Conservation (phyloP, 257 asterid species). For the Mentha longifolia region DNA sequence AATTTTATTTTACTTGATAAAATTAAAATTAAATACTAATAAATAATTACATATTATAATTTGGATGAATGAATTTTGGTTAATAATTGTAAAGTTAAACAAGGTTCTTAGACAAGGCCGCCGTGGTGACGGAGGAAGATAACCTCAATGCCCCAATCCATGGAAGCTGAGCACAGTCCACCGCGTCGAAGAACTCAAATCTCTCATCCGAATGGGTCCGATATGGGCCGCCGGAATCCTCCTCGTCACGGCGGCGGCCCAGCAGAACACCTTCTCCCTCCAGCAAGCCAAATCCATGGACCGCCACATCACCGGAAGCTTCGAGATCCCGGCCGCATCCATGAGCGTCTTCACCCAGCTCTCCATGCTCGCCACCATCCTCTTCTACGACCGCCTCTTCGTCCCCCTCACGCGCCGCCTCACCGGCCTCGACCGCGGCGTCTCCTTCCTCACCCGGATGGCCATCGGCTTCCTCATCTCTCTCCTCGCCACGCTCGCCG, state of each 20-base stretch:
- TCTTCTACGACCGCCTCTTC: constrained; percentile 67
- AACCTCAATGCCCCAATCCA: constrained; percentile 50
- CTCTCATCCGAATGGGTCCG: constrained; percentile 83
- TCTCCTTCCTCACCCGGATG: constrained; percentile 75
- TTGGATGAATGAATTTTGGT: too few species aligned
- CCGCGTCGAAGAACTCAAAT: constrained; percentile 82
- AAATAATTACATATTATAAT: too few species aligned
- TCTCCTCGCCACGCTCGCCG: constrained; percentile 61
- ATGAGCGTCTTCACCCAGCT: constrained; percentile 72
- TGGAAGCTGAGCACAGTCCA: constrained; percentile 83
- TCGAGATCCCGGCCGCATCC: constrained; percentile 80
- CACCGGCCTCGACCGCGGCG: constrained; percentile 80
- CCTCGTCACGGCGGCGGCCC: constrained; percentile 71
- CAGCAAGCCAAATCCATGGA: constrained; percentile 88
- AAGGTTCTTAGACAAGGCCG: constrained; percentile 81
- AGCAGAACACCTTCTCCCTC: constrained; percentile 75
- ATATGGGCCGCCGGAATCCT: constrained; percentile 92
- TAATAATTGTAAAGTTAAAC: too few species aligned
- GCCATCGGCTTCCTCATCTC: constrained; percentile 71
- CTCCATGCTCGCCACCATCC: constrained; percentile 66
- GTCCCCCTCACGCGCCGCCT: constrained; percentile 60
- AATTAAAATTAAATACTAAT: too few species aligned
- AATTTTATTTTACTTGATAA: too few species aligned
- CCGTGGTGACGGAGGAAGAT: constrained; percentile 59
- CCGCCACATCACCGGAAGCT: constrained; percentile 57